Evolutionary conservation across 441 rosid species (phyloP).

Genomic region (California macrophylla): DNA sequence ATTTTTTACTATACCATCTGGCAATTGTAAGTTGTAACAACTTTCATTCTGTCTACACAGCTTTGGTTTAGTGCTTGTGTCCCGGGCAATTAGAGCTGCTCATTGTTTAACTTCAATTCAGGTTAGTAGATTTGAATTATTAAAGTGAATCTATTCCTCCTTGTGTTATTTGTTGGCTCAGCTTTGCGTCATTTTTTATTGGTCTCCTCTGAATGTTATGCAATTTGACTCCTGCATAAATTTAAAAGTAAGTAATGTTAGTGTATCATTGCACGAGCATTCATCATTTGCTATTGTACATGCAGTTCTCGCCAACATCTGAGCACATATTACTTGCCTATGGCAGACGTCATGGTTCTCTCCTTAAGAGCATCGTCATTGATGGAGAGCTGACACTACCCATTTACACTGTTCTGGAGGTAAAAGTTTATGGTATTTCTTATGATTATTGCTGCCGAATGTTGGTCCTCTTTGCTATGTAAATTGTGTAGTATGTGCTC

Average conservation of each 20-base stretch:
- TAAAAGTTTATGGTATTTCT: constrained; percentile 19
- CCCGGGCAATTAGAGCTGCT: constrained; percentile 78
- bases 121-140: constrained; percentile 35
- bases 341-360: constrained; percentile 79
- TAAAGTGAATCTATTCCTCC: constrained; percentile 3
- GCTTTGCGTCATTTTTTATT: neutral
- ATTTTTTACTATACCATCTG: constrained; percentile 12
- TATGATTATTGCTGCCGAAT: neutral
- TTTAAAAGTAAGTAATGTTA: neutral
- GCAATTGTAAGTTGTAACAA: neutral
- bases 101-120: constrained; percentile 92
- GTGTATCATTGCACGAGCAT: neutral
- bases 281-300: constrained; percentile 9
- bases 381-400: constrained; percentile 66
- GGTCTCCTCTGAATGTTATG: neutral
- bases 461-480: neutral
- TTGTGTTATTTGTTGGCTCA: neutral
- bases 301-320: constrained; percentile 85
- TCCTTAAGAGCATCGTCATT: constrained; percentile 64
- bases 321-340: constrained; percentile 80
- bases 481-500: neutral
- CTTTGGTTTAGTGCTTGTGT: constrained; percentile 70
- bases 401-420: constrained; percentile 80
- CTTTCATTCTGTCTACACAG: constrained; percentile 30
- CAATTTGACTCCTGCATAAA: neutral